Conservation (phyloP, 768 basidiomycete genomes). For the Holtermannia corniformis region DNA sequence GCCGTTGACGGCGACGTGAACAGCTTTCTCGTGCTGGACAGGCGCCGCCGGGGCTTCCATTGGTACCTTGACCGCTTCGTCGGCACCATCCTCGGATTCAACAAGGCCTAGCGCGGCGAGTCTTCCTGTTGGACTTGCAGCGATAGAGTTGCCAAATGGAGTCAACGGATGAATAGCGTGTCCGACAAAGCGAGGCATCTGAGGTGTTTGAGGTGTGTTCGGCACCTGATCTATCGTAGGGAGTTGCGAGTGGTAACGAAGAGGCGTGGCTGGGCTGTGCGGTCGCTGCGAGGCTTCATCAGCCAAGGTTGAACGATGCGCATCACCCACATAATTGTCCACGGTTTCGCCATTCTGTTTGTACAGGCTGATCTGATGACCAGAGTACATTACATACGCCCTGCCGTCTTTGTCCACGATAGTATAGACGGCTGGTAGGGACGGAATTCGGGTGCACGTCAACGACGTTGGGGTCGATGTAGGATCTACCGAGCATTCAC, state of each 20-base stretch:
- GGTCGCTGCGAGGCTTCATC: no score
- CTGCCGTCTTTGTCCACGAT: slow-evolving; percentile 19
- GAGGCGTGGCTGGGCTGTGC: no score
- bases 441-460: slow-evolving; percentile 12
- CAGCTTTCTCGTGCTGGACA: slow-evolving; percentile 11
- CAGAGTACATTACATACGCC: slow-evolving; percentile 21
- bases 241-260: not conserved
- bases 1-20: slow-evolving; percentile 55
- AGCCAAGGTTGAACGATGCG: no score
- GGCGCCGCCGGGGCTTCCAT: slow-evolving; percentile 28
- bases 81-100: slow-evolving; percentile 6
- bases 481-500: not conserved
- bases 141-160: no score
- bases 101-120: slow-evolving; percentile 9
- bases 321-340: slow-evolving; percentile 1
- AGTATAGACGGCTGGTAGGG: slow-evolving; percentile 21
- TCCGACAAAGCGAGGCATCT: not conserved
- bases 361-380: slow-evolving; percentile 8
- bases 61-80: slow-evolving; percentile 5
- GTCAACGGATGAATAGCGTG: slow-evolving; percentile 2
- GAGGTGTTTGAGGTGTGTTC: no score
- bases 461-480: slow-evolving; percentile 5
- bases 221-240: no score
- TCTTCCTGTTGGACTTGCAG: no score
- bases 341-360: not conserved